Base-by-base conservation (phyloP, 2,329 filamentous ascomycete genomes). In the Metarhizium rileyi region DNA sequence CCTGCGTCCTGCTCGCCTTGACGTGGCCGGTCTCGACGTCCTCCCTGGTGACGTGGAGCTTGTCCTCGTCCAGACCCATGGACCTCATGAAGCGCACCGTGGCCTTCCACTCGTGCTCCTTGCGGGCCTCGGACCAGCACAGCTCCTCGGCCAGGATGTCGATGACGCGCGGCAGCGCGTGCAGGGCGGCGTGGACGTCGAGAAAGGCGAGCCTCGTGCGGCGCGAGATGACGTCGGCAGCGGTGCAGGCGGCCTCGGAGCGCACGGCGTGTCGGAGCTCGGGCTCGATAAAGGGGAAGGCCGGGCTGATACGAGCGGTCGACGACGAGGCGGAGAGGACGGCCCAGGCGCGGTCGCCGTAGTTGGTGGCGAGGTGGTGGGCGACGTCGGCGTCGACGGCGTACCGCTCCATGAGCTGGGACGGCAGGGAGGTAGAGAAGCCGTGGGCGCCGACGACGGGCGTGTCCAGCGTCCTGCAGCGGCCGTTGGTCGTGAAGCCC, bases 391-490 rank as follows among this genome's bases (percentile, higher is more conserved):
- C 52, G 36, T 69, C 66, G 42, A 70, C 51, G 40, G 61, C 55
- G 57, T 65, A 57, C 2, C 55, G 79, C 45, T 68, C 61, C 55
- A 56, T 59, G 18, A 71, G 57, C 47, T 69, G 64, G 4, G 60
- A 55, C 18, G 65, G 57, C 40, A 71, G 57, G 9, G 57, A 52
- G 7, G 59, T 59, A 3, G 67, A 70, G 57, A 62, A 91, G 52
- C 87, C 87, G 67, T 93, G 87, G 6, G 87, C 85, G 57, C 87
- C 87, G 49, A 89, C 71, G 40, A 93, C 76, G 47, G 83, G 78
- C 46, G 90, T 78, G 53, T 78, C 74, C 64, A 88, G 84, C 5
- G 87, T 91, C 61, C 86, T 80, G 71, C 87, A 91, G 22, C 70
- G 71, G 28, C 87, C 87, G 60, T 86, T 82, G 26, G 87, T 78